These are phyloP conservation scores for Chytriomyces sp. DNA, from an alignment of 192 early-diverging fungal genomes.

Conservation along the genomic window DNA sequence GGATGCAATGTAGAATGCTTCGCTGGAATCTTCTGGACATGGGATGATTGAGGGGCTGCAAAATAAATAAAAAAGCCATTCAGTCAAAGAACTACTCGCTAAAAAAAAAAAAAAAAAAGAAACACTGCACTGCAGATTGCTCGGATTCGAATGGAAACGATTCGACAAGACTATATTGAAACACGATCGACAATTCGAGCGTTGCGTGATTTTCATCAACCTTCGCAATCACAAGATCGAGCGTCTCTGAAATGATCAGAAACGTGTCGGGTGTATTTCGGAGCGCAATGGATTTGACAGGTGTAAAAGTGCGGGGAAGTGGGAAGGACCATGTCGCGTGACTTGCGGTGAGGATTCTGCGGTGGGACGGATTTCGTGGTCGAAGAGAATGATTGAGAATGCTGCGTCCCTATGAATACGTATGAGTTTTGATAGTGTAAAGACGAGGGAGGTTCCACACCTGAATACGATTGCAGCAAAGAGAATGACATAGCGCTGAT, in stretches of 20 bases:
- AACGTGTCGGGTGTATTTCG: not conserved
- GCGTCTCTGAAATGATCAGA: not conserved
- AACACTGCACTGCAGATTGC: not conserved
- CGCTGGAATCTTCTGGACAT: slow-evolving; percentile 20
- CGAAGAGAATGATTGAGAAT: slow-evolving; percentile 16
- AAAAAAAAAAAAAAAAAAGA: too few species aligned
- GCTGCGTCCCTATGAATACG: slow-evolving; percentile 3
- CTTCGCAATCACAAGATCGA: not conserved
- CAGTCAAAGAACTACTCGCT: not conserved
- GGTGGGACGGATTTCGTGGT: not conserved
- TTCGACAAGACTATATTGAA: not conserved
- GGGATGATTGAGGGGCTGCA: not conserved
- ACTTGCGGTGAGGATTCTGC: not conserved
- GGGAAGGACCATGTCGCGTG: slow-evolving; percentile 22
- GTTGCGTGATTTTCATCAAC: not conserved
- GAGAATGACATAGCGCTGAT: too few species aligned
- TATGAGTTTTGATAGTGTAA: slow-evolving; percentile 12
- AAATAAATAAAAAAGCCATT: not conserved
- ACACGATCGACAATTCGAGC: not conserved
- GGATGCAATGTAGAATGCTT: slow-evolving; percentile 35
- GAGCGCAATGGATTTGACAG: not conserved
- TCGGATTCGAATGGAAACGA: not conserved
- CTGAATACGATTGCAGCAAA: too few species aligned
- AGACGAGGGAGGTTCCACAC: too few species aligned
- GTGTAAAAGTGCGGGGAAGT: not conserved